Evolutionary conservation across 2,329 filamentous ascomycete genomes (phyloP).

Genomic region (Pseudogymnoascus sp.): DNA sequence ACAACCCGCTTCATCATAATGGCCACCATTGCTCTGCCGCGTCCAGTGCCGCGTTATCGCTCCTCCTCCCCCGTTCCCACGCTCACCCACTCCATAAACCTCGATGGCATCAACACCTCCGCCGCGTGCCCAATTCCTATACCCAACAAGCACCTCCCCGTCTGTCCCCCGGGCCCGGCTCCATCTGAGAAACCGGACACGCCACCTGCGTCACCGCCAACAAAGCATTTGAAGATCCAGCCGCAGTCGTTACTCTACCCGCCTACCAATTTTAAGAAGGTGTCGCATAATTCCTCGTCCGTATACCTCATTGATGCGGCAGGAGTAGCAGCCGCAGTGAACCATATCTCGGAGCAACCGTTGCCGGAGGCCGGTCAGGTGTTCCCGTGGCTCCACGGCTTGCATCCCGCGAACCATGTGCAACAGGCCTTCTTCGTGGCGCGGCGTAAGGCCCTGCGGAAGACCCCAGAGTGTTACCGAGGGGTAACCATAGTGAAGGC

Average conservation of each 20-base stretch:
- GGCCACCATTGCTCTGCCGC: conserved; percentile 29
- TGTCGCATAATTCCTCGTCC: conserved; percentile 40
- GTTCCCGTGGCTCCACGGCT: conserved; percentile 92
- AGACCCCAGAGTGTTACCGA: conserved; percentile 68
- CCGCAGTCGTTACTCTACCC: conserved; percentile 68
- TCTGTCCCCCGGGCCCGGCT: conserved; percentile 73
- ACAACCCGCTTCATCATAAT: conserved; percentile 17
- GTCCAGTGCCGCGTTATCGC: conserved; percentile 24
- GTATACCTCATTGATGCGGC: conserved; percentile 67
- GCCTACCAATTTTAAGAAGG: conserved; percentile 53
- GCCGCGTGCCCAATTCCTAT: conserved; percentile 52
- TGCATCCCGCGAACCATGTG: conserved; percentile 81
- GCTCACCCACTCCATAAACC: conserved; percentile 43
- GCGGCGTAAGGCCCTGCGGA: conserved; percentile 61
- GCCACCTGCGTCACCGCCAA: conserved; percentile 57
- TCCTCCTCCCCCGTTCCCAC: conserved; percentile 40
- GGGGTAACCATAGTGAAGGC: conserved; percentile 83
- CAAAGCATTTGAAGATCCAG: conserved; percentile 46
- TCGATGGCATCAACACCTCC: conserved; percentile 43
- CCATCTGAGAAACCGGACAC: conserved; percentile 48
- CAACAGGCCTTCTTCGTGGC: conserved; percentile 86
- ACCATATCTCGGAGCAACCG: conserved; percentile 69
- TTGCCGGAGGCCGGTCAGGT: conserved; percentile 78
- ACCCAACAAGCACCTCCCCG: conserved; percentile 85
- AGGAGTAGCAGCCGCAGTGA: conserved; percentile 63